These are phyloP conservation scores for Oryza meyeriana DNA, from an alignment of 176 grass and related monocot genomes.

Conservation along the genomic window DNA sequence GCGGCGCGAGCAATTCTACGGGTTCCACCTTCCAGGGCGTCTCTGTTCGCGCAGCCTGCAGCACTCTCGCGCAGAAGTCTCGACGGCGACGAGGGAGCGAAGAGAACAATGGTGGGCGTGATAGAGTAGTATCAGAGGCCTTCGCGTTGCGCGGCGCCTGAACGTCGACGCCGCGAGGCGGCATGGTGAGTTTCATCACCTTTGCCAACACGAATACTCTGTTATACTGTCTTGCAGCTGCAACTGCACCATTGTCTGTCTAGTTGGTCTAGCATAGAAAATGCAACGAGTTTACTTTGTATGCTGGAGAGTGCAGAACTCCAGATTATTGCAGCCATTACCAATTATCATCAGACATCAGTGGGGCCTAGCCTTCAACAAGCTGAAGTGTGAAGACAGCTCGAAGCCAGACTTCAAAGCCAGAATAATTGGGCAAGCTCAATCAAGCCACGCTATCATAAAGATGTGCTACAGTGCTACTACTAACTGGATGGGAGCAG, in stretches of 20 bases:
- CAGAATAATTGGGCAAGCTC: slow-evolving; percentile 20
- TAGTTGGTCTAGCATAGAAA: background rate
- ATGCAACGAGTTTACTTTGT: background rate
- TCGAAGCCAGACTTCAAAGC: slow-evolving; percentile 7
- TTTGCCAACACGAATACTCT: no score
- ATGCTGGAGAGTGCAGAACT: background rate
- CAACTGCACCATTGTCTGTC: background rate
- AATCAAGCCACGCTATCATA: background rate
- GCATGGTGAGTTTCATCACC: background rate
- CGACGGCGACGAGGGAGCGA: background rate
- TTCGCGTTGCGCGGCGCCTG: no score
- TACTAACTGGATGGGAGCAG: background rate
- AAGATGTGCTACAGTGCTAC: background rate
- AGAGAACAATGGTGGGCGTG: background rate
- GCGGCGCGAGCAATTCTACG: no score
- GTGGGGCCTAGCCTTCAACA: background rate
- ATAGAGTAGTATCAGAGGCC: no score
- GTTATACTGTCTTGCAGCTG: background rate
- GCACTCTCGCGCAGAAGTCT: no score
- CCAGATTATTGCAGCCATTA: background rate
- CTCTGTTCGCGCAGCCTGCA: no score
- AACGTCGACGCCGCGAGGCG: background rate
- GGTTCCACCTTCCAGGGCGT: no score
- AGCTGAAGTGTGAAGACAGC: slow-evolving; percentile 9
- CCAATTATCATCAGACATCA: no score